Base-by-base conservation (phyloP, 108 stramenopile species). In the Conticribra weissflogii region DNA sequence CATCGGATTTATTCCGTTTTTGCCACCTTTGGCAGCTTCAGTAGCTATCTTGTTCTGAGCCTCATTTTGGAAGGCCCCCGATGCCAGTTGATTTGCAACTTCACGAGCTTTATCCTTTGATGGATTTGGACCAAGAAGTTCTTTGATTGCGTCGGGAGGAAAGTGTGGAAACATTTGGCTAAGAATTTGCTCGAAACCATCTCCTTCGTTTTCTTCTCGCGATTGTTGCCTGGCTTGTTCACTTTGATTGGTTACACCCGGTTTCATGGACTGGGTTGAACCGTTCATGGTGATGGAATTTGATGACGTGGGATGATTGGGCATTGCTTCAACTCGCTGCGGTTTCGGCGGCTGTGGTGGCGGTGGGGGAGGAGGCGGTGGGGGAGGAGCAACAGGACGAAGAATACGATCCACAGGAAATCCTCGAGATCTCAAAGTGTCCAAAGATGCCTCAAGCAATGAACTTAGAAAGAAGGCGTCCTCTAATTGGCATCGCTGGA, bases 341-440 rank as follows among this genome's bases (percentile, higher is more conserved):
- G 45, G 33, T 41, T n/a, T n/a, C 33, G 19, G 21, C 24, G 62
- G 61, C 33, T 44, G 24, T 31, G 32, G 46, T 28, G 46, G 36
- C 19, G 47, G 45, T 18, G 34, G 50, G 16, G 47, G 41, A 24
- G 65, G 58, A 24, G 57, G 71, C 31, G 31, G 63, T 12, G 44
- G 12, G 25, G 78, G 84, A 29, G 46, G 32, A 5, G 72, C 57
- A 56, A 65, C 74, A 15, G 85, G 81, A 28, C 82, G 67, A 25
- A 90, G 60, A 48, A 92, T 83, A 29, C 90, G 62, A 63, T 92
- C 91, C 17, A 89, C 88, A 8, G 91, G 87, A 31, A 92, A 92
- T 0, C 91, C 91, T 59, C 91, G 44, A 19, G 74, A 76, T 36
- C 87, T 75, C 3, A 92, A 73, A 41, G 87, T 85, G 19, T 88